These are phyloP conservation scores for Aspergillus tubingensis DNA, from an alignment of 2,329 filamentous ascomycete species.

Conservation along the genomic window DNA sequence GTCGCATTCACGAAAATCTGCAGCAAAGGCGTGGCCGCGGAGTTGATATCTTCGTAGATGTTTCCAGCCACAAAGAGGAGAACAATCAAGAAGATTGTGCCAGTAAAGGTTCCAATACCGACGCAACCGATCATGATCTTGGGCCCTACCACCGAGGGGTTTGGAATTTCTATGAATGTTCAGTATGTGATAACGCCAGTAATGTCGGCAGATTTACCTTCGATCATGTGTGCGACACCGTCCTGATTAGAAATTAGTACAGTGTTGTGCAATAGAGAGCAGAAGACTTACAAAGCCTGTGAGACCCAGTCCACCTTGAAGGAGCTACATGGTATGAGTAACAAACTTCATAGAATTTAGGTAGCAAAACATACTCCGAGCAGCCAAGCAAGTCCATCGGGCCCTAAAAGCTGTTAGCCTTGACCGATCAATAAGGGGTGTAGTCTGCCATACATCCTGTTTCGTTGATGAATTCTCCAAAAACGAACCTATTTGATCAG, in stretches of 20 bases:
- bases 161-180: conserved; percentile 41
- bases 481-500: conserved; percentile 49
- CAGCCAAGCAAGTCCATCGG: conserved; percentile 60
- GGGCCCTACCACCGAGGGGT: conserved; percentile 58
- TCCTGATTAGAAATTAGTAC: conserved; percentile 26
- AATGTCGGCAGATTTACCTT: conserved; percentile 31
- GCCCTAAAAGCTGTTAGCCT: conserved; percentile 43
- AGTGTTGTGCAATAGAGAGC: not conserved
- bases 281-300: conserved; percentile 53
- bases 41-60: conserved; percentile 57
- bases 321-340: conserved; percentile 33
- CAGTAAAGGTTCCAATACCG: conserved; percentile 63
- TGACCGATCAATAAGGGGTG: not conserved
- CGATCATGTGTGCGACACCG: conserved; percentile 55
- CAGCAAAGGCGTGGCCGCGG: conserved; percentile 59
- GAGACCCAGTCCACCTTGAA: conserved; percentile 55
- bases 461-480: conserved; percentile 66
- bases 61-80: conserved; percentile 66
- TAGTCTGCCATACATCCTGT: conserved; percentile 56
- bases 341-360: too few species aligned
- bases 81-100: conserved; percentile 63
- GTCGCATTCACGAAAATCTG: conserved; percentile 67
- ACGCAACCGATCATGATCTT: conserved; percentile 68
- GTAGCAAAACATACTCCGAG: conserved; percentile 38
- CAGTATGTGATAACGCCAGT: not conserved